Percentiles rank a stretch among this genome's conserved stretches.
phyloP scores from a whole-genome alignment of 306 rosid species.

The Inga laurina region DNA sequence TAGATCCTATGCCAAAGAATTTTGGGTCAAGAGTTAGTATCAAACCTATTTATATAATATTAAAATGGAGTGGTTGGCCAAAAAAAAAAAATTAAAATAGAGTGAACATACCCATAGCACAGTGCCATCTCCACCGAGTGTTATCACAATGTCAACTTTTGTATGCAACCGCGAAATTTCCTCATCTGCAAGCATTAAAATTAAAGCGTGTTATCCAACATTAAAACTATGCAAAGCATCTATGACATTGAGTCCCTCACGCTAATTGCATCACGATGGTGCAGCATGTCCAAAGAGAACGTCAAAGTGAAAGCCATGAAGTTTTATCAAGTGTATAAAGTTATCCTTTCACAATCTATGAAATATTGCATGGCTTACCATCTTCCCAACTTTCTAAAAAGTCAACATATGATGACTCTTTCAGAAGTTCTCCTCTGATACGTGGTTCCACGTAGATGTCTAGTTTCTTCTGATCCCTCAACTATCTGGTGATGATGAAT shows the following conservation, averaged over 20 bases:
- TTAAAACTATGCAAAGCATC: not conserved
- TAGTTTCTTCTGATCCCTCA: slow-evolving; percentile 71
- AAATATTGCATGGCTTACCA: slow-evolving; percentile 58
- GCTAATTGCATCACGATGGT: slow-evolving; percentile 17
- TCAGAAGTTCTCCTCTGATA: slow-evolving; percentile 68
- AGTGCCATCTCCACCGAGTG: slow-evolving; percentile 99
- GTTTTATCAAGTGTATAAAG: not conserved
- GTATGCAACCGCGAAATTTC: slow-evolving; percentile 70
- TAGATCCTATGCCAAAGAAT: not conserved
- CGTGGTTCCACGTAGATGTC: slow-evolving; percentile 86
- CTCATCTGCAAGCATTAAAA: slow-evolving; percentile 51
- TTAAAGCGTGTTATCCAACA: not conserved
- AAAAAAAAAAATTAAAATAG: slow-evolving; percentile 16
- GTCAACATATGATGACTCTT: slow-evolving; percentile 76
- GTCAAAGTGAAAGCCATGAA: slow-evolving; percentile 18
- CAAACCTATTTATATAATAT: not conserved
- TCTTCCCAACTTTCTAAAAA: slow-evolving; percentile 83
- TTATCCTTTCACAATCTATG: slow-evolving; percentile 15
- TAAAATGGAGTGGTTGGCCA: too few relatives aligned
- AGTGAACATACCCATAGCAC: slow-evolving; percentile 83
- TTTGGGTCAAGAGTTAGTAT: not conserved
- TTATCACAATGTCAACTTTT: slow-evolving; percentile 88
- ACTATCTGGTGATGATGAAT: slow-evolving; percentile 62
- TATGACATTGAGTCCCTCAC: not conserved
- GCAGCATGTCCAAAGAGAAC: slow-evolving; percentile 13